These are phyloP conservation scores for Myrica gale DNA, from an alignment of 306 rosid genomes.

Conservation along the genomic window DNA sequence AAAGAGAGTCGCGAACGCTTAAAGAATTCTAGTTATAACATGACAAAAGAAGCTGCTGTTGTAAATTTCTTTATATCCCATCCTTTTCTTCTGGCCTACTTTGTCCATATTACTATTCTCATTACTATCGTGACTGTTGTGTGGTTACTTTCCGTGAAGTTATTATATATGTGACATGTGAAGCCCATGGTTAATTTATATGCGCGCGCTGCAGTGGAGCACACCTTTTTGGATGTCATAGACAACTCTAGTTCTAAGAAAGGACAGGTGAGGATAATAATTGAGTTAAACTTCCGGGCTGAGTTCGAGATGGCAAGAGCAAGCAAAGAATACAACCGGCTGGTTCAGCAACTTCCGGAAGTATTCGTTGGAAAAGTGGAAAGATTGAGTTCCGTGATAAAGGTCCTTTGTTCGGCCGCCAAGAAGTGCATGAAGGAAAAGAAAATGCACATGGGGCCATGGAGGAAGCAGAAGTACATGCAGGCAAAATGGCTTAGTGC, in stretches of 20 bases:
- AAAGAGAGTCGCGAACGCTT: no score
- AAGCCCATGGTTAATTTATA: background rate
- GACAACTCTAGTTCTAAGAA: constrained; percentile 42
- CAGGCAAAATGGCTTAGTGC: constrained; percentile 81
- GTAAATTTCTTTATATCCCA: background rate
- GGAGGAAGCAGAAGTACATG: constrained; percentile 87
- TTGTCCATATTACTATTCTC: no score
- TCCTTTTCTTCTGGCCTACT: no score
- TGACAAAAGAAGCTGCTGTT: background rate
- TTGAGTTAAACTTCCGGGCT: constrained; percentile 66
- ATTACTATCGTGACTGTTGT: no score
- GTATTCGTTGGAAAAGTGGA: constrained; percentile 76
- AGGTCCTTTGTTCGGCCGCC: constrained; percentile 64
- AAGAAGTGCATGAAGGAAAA: constrained; percentile 85
- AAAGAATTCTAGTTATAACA: background rate
- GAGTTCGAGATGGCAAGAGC: constrained; percentile 78
- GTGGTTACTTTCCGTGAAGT: no score
- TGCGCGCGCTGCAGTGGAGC: constrained; percentile 50
- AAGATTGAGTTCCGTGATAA: constrained; percentile 50
- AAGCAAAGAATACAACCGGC: constrained; percentile 51
- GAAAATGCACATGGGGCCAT: constrained; percentile 88
- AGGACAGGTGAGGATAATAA: constrained; percentile 60
- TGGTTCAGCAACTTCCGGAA: constrained; percentile 61
- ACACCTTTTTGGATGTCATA: constrained; percentile 66
- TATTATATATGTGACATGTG: background rate